Conservation (phyloP, 495 filamentous ascomycete genomes). For the Glonium stellatum region DNA sequence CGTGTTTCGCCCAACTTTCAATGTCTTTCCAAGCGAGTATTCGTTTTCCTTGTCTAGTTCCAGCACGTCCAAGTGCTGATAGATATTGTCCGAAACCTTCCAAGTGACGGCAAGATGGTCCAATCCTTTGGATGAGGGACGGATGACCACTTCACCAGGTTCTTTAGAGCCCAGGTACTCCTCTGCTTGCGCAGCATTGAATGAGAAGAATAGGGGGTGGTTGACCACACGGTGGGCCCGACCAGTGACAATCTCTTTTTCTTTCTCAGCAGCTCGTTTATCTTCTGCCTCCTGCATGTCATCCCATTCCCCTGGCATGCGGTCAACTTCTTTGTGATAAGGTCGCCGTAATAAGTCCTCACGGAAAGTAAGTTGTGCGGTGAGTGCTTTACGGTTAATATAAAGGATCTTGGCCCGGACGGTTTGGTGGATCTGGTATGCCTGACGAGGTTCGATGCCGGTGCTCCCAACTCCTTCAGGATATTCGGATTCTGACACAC, state of each 20-base stretch:
- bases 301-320: constrained; percentile 78
- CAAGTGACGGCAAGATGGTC: constrained; percentile 95
- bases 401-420: constrained; percentile 79
- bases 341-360: constrained; percentile 71
- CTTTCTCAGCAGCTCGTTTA: constrained; percentile 59
- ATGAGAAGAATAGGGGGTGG: constrained; percentile 87
- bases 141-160: constrained; percentile 85
- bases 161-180: constrained; percentile 81
- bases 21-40: constrained; percentile 76
- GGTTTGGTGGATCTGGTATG: constrained; percentile 69
- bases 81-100: constrained; percentile 93
- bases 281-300: constrained; percentile 69
- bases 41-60: constrained; percentile 95
- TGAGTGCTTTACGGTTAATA: constrained; percentile 74
- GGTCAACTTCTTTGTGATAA: constrained; percentile 57
- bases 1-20: constrained; percentile 79
- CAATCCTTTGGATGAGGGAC: constrained; percentile 84
- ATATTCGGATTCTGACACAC: constrained; percentile 66
- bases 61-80: constrained; percentile 94
- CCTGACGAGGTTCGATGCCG: constrained; percentile 43
- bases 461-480: constrained; percentile 52
- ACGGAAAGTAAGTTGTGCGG: constrained; percentile 72
- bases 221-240: constrained; percentile 92
- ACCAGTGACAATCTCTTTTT: constrained; percentile 72
- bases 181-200: constrained; percentile 88